phyloP scores from a whole-genome alignment of 129 eudicot species.

The Helianthus tuberosus region DNA sequence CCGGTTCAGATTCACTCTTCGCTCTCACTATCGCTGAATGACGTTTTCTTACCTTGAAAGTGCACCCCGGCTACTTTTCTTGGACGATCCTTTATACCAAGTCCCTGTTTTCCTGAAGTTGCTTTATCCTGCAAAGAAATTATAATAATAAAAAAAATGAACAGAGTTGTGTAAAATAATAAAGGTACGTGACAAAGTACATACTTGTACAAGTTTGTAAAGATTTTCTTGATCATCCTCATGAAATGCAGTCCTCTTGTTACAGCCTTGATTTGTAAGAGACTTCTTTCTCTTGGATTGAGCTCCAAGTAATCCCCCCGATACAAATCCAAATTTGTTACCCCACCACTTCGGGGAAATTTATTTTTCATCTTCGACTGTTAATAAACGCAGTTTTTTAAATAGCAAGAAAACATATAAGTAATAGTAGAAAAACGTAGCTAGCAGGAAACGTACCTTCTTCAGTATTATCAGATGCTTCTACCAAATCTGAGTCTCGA shows the following conservation, averaged over 20 bases:
- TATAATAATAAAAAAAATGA: neutral
- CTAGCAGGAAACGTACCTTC: conserved; percentile 46
- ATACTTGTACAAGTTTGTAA: conserved; percentile 91
- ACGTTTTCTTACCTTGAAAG: conserved; percentile 80
- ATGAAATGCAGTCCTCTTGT: conserved; percentile 64
- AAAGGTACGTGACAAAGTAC: conserved; percentile 15
- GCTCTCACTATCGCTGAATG: conserved; percentile 68
- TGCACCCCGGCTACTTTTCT: conserved; percentile 82
- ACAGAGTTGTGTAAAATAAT: neutral
- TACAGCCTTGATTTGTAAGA: conserved; percentile 24
- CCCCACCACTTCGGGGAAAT: conserved; percentile 96
- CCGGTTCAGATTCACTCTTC: conserved; percentile 47
- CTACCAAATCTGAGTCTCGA: conserved; percentile 34
- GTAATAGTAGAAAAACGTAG: neutral
- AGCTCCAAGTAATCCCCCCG: conserved; percentile 89
- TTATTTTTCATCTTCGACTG: conserved; percentile 45
- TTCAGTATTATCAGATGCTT: conserved; percentile 41
- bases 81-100: conserved; percentile 84
- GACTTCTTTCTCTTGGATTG: conserved; percentile 68
- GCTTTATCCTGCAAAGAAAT: conserved; percentile 65
- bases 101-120: conserved; percentile 91
- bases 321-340: conserved; percentile 75
- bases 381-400: neutral
- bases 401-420: conserved; percentile 14
- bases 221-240: conserved; percentile 98